Base-by-base conservation (phyloP, 345 rosid genomes). In the Camelina hispida region DNA sequence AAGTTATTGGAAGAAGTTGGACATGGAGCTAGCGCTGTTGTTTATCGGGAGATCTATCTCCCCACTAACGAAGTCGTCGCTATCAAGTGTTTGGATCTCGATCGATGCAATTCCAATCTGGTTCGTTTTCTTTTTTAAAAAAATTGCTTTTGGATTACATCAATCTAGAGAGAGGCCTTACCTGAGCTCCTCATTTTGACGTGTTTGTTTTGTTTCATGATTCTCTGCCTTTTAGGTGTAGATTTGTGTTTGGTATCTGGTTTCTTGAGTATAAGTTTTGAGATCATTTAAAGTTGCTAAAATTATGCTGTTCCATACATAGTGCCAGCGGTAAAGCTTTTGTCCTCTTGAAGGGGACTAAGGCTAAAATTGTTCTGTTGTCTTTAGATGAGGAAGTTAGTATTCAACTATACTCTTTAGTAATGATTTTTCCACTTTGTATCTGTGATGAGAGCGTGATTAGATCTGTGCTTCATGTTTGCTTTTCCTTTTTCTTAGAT, bases 91-190 rank as follows among this genome's bases (percentile, higher is more conserved):
- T 85, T 96, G 88, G 99, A 96, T 91, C 99, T 96, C 84, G 98
- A 93, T 87, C 98, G 99, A n/a, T 96, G 98, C 83, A 89, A 87
- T 48, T 88, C 91, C 81, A 91, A 93, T 78, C 91, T 96, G 91
- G 99, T 96, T 40, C 17, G 65, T n/a, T n/a, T n/a, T 54, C 56
- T 12, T 23, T 23, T 23, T 23, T 23, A n/a, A n/a, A n/a, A n/a
- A n/a, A n/a, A n/a, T n/a, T n/a, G n/a, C n/a, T n/a, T n/a, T n/a
- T n/a, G n/a, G n/a, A n/a, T n/a, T n/a, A n/a, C n/a, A n/a, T n/a
- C n/a, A n/a, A n/a, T n/a, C n/a, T n/a, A n/a, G n/a, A n/a, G n/a
- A n/a, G n/a, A n/a, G n/a, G n/a, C n/a, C n/a, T n/a, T n/a, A n/a
- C n/a, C n/a, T 1, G 1, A 20, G 22, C 22, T 20, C 22, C 22